Percentiles rank a stretch among this genome's conserved stretches.
Conservation (phyloP, 352 stramenopile genomes). For the Phytophthora macrochlamydospora region DNA sequence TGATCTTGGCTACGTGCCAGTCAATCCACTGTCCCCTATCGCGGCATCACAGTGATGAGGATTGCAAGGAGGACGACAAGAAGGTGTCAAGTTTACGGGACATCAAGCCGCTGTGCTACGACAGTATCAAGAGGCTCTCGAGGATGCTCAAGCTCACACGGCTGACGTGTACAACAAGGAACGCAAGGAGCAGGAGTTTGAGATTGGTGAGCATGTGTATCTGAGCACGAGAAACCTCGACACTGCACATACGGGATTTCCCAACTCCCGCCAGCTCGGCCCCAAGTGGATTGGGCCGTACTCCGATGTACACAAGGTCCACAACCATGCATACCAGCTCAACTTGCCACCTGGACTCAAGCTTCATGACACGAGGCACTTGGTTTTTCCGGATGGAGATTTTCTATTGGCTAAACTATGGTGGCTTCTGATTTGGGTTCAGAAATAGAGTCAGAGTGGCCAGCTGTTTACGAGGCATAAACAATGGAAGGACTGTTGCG, state of each 20-base stretch:
- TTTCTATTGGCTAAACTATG: no score
- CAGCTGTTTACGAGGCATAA: no score
- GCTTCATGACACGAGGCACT: background rate
- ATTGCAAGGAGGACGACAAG: background rate
- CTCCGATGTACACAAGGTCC: slow-evolving; percentile 6
- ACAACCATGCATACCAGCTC: slow-evolving; percentile 8
- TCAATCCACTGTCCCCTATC: background rate
- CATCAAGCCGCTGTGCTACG: slow-evolving; percentile 5
- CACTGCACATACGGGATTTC: slow-evolving; percentile 4
- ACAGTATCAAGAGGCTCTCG: slow-evolving; percentile 4
- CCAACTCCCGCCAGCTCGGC: slow-evolving; percentile 6
- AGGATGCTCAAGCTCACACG: slow-evolving; percentile 3
- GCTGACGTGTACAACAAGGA: slow-evolving; percentile 4
- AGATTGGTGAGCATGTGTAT: slow-evolving; percentile 9
- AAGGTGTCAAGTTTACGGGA: slow-evolving; percentile 1
- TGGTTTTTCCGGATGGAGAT: no score
- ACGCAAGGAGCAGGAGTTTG: slow-evolving; percentile 6
- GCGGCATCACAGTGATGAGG: background rate
- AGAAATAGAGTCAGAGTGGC: no score
- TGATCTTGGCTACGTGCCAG: slow-evolving; percentile 7
- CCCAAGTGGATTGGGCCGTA: slow-evolving; percentile 11
- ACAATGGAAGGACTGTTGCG: no score
- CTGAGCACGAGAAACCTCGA: slow-evolving; percentile 10
- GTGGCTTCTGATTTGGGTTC: no score
- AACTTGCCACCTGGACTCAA: slow-evolving; percentile 7